phyloP scores from a whole-genome alignment of 2,329 filamentous ascomycete species.

The Fusarium protoensiforme region DNA sequence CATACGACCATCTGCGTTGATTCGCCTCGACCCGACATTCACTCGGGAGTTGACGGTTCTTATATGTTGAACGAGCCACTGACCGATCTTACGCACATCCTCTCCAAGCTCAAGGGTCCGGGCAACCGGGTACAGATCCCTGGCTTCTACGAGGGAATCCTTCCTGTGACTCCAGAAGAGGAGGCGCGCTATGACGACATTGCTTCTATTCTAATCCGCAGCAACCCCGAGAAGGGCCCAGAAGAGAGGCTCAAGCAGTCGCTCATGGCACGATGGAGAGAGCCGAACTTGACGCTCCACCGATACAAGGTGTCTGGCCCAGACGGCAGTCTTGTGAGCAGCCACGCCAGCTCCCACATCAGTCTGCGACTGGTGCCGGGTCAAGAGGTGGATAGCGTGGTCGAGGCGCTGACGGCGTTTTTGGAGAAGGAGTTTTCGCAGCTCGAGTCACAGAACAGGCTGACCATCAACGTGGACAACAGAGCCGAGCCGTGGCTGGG shows the following conservation, averaged over 20 bases:
- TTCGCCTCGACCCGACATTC: slow-evolving; percentile 86
- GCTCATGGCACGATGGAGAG: slow-evolving; percentile 93
- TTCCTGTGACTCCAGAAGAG: slow-evolving; percentile 79
- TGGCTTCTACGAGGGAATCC: slow-evolving; percentile 87
- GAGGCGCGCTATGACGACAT: slow-evolving; percentile 87
- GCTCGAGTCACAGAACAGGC: slow-evolving; percentile 82
- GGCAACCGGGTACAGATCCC: slow-evolving; percentile 87
- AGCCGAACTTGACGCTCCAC: slow-evolving; percentile 94
- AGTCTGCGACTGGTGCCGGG: slow-evolving; percentile 94
- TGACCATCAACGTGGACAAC: slow-evolving; percentile 88
- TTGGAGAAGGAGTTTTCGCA: slow-evolving; percentile 76
- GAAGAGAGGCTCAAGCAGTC: slow-evolving; percentile 81
- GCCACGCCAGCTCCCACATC: slow-evolving; percentile 86
- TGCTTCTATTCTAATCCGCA: slow-evolving; percentile 77
- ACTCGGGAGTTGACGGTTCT: slow-evolving; percentile 97
- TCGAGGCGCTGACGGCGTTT: slow-evolving; percentile 73
- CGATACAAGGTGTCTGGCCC: slow-evolving; percentile 92
- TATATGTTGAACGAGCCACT: slow-evolving; percentile 89
- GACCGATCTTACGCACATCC: slow-evolving; percentile 86
- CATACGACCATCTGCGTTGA: slow-evolving; percentile 92
- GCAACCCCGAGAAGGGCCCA: slow-evolving; percentile 70
- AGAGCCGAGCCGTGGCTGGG: slow-evolving; percentile 97
- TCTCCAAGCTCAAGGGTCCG: slow-evolving; percentile 83
- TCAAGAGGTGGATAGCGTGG: slow-evolving; percentile 85
- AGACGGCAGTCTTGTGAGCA: slow-evolving; percentile 91